phyloP scores from a whole-genome alignment of 768 basidiomycete species.

The Pulveroboletus sp. region DNA sequence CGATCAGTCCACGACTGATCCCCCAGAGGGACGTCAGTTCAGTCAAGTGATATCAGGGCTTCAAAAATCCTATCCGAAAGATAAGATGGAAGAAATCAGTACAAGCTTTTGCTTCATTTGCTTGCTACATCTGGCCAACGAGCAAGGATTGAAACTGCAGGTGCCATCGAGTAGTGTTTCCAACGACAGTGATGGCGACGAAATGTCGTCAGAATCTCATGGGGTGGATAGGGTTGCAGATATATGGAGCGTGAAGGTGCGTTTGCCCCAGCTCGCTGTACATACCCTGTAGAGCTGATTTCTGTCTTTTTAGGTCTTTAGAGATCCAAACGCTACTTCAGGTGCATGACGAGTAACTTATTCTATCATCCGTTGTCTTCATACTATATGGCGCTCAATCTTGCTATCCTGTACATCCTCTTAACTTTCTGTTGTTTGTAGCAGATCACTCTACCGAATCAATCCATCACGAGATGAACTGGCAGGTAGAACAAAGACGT shows the following conservation, averaged over 20 bases:
- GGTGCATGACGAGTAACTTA: slow-evolving; percentile 25
- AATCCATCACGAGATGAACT: not conserved
- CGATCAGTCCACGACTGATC: slow-evolving; percentile 49
- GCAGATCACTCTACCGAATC: not conserved
- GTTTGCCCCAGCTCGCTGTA: slow-evolving; percentile 11
- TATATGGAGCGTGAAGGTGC: slow-evolving; percentile 73
- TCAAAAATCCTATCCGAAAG: slow-evolving; percentile 76
- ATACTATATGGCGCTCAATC: slow-evolving; percentile 7
- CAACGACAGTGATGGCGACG: slow-evolving; percentile 32
- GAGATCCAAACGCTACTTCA: slow-evolving; percentile 36
- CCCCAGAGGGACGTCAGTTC: slow-evolving; percentile 64
- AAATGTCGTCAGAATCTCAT: slow-evolving; percentile 31
- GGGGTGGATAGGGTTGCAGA: slow-evolving; percentile 53
- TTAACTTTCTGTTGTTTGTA: slow-evolving; percentile 5
- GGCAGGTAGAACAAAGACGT: too few relatives aligned
- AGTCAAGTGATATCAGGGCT: slow-evolving; percentile 79
- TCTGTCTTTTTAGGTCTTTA: slow-evolving; percentile 35
- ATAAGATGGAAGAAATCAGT: slow-evolving; percentile 97
- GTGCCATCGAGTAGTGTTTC: slow-evolving; percentile 36
- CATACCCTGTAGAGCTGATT: not conserved
- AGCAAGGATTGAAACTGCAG: slow-evolving; percentile 87
- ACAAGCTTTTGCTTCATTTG: slow-evolving; percentile 99
- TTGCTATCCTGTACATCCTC: slow-evolving; percentile 7
- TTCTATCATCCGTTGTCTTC: slow-evolving; percentile 13
- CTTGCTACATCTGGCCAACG: slow-evolving; percentile 91